Evolutionary conservation across 345 rosid genomes (phyloP).

Genomic region (Angophora floribunda): DNA sequence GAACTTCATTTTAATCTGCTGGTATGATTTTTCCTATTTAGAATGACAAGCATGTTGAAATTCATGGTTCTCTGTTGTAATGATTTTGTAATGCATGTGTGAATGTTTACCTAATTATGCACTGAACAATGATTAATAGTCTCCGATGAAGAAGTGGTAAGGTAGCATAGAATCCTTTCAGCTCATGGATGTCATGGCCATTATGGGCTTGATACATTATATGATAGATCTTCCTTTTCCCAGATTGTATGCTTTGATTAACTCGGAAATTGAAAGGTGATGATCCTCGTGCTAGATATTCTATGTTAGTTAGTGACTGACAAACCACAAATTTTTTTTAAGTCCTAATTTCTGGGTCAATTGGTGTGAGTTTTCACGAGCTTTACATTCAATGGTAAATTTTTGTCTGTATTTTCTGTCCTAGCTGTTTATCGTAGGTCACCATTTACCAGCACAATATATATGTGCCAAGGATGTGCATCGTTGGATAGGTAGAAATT

Average conservation of each 20-base stretch:
- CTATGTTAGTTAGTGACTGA: background rate
- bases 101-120: background rate
- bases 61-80: background rate
- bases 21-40: background rate
- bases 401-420: background rate
- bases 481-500: background rate
- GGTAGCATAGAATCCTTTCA: background rate
- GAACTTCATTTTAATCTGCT: background rate
- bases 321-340: background rate
- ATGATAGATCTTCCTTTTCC: background rate
- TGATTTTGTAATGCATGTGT: background rate
- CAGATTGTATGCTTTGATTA: background rate
- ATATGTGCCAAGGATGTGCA: background rate
- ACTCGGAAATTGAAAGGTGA: background rate
- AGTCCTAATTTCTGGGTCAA: background rate
- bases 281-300: background rate
- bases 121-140: background rate
- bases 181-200: background rate
- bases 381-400: background rate
- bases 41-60: background rate
- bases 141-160: background rate
- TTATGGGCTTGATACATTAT: background rate
- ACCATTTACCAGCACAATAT: background rate
- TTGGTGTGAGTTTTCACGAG: background rate
- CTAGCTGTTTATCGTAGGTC: background rate